Percentiles rank a stretch among this genome's conserved stretches.
Evolutionary conservation across 2,329 filamentous ascomycete genomes (phyloP).

Genomic region (Colletotrichum australisinense): DNA sequence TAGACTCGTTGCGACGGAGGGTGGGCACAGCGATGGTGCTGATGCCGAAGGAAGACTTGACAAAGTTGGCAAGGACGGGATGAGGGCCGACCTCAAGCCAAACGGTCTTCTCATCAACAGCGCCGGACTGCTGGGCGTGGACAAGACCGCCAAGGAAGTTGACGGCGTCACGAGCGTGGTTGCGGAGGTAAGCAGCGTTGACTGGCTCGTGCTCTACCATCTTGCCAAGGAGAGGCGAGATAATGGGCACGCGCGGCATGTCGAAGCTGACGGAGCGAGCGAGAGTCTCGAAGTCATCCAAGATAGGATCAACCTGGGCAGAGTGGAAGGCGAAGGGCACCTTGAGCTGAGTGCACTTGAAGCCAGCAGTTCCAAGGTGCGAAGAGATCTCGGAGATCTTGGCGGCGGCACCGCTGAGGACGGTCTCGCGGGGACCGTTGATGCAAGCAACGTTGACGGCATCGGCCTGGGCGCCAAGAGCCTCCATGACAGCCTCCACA

Average conservation of each 20-base stretch:
- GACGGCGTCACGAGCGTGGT: slow-evolving; percentile 72
- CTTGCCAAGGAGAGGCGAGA: slow-evolving; percentile 73
- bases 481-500: slow-evolving; percentile 63
- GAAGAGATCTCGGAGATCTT: slow-evolving; percentile 58
- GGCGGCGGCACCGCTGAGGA: slow-evolving; percentile 64
- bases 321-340: slow-evolving; percentile 68
- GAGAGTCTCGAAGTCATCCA: slow-evolving; percentile 67
- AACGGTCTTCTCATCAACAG: slow-evolving; percentile 71
- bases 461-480: slow-evolving; percentile 54
- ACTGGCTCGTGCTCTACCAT: slow-evolving; percentile 63
- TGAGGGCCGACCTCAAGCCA: slow-evolving; percentile 79
- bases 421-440: slow-evolving; percentile 80
- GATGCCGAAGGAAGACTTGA: slow-evolving; percentile 67
- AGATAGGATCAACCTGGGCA: slow-evolving; percentile 64
- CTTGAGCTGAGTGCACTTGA: slow-evolving; percentile 58
- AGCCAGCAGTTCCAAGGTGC: slow-evolving; percentile 44
- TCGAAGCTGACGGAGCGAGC: slow-evolving; percentile 51
- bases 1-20: slow-evolving; percentile 71
- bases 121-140: slow-evolving; percentile 61
- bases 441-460: slow-evolving; percentile 73
- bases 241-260: slow-evolving; percentile 66
- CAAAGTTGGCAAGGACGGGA: slow-evolving; percentile 74
- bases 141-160: slow-evolving; percentile 72
- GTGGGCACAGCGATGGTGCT: slow-evolving; percentile 66
- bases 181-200: slow-evolving; percentile 68